Conservation (phyloP, 164 flowering plant genomes). For the Buxus sempervirens region DNA sequence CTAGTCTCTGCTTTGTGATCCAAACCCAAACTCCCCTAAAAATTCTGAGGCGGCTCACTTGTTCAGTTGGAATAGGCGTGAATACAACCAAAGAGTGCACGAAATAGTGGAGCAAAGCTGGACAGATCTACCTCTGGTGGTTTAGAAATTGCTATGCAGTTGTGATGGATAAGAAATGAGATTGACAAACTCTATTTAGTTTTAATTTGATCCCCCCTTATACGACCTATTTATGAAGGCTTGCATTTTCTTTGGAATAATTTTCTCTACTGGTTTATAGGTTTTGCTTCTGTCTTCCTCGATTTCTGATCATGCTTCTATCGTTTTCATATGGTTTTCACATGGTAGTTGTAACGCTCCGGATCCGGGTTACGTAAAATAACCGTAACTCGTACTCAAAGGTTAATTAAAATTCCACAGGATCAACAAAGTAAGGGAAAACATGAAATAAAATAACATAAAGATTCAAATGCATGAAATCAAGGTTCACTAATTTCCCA, state of each 20-base stretch:
- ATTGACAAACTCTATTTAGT: not conserved
- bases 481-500: too few relatives aligned
- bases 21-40: conserved; percentile 86
- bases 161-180: not conserved
- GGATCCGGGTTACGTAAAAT: too few relatives aligned
- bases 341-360: too few relatives aligned
- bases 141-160: too few relatives aligned
- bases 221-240: not conserved
- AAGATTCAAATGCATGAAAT: too few relatives aligned
- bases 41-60: conserved; percentile 86
- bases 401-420: too few relatives aligned
- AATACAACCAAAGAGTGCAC: conserved; percentile 70
- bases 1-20: conserved; percentile 84
- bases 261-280: not conserved
- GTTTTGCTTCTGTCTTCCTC: not conserved
- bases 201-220: not conserved
- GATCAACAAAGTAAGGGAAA: too few relatives aligned
- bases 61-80: conserved; percentile 81
- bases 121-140: conserved; percentile 32
- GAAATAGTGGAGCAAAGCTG: conserved; percentile 93
- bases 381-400: too few relatives aligned
- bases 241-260: conserved; percentile 1
- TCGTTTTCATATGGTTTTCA: too few relatives aligned
- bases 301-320: not conserved
- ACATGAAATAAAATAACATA: too few relatives aligned